These are phyloP conservation scores for Neoarthrinium moseri DNA, from an alignment of 2,329 filamentous ascomycete species.

Conservation along the genomic window DNA sequence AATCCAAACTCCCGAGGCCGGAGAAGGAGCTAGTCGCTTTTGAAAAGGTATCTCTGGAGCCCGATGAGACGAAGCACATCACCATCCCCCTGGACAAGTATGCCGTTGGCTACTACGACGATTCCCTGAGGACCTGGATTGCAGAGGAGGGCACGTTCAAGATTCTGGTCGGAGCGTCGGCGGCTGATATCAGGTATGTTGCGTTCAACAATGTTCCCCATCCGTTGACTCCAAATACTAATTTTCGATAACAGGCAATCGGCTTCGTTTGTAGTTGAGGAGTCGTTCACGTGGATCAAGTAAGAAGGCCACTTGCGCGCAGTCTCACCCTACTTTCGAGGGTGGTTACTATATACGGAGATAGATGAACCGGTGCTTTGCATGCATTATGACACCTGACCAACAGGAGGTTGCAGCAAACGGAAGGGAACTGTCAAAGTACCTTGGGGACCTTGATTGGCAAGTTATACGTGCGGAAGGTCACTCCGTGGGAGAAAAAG, in stretches of 20 bases:
- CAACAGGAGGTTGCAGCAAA: too few species aligned
- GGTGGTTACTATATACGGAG: too few species aligned
- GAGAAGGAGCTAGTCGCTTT: slow-evolving; percentile 72
- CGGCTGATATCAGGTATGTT: slow-evolving; percentile 60
- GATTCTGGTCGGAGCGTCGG: slow-evolving; percentile 60
- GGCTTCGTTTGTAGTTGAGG: slow-evolving; percentile 56
- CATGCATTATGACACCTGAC: too few species aligned
- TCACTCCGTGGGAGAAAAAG: too few species aligned
- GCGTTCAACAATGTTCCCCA: background rate
- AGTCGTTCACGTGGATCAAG: slow-evolving; percentile 63
- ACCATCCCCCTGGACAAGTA: slow-evolving; percentile 46
- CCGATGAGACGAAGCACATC: slow-evolving; percentile 53
- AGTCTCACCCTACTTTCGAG: too few species aligned
- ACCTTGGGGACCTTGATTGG: too few species aligned
- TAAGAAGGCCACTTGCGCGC: background rate
- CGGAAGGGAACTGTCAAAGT: too few species aligned
- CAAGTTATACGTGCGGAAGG: too few species aligned
- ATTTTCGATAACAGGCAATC: slow-evolving; percentile 35
- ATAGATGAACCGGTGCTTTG: too few species aligned
- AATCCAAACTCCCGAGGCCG: slow-evolving; percentile 61
- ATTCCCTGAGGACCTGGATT: slow-evolving; percentile 57
- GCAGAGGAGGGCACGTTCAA: slow-evolving; percentile 64
- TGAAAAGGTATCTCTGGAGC: slow-evolving; percentile 59
- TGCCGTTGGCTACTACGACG: slow-evolving; percentile 63
- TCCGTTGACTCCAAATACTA: background rate